Base-by-base conservation (phyloP, 2,329 filamentous ascomycete genomes). In the Fusarium sp. region DNA sequence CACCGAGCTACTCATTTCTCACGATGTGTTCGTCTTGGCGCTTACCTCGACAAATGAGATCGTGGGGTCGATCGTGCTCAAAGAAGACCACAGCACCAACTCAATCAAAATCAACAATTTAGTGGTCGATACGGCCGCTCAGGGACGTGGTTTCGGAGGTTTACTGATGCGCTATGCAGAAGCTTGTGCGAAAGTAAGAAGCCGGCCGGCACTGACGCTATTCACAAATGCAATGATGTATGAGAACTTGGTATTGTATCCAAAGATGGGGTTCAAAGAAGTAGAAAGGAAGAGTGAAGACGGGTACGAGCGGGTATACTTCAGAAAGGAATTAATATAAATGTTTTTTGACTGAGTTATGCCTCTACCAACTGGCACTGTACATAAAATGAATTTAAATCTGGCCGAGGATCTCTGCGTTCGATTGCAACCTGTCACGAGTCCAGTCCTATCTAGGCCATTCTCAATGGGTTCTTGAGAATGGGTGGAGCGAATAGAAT, bases 151-250 rank as follows among this genome's bases (percentile, higher is more conserved):
- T 1, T 77, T 76, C 1, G 79, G 74, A 15, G 75, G 66, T 2
- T 61, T 73, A 0, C 68, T 80, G 19, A 78, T 75, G 62, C 74
- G 74, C 1, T 75, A 76, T 44, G 76, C 75, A 0, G 76, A 72
- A 27, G 72, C 75, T 0, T 71, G 74, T 7, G 75, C 77, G 5
- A 60, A 63, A 32, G 64, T 68, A 9, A 73, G 63, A 4, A 65
- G 70, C 0, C 65, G 68, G 1, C 60, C 22, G 3, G 74, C 73
- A 0, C 49, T 76, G 35, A 71, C 67, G n/a, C 59, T 81, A 11
- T 80, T 71, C 33, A 78, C 75, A 1, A 80, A 77, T 33, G 74
- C 77, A 10, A 76, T 71, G 47, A 80, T 80, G 72, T 73, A 75
- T 33, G 79, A 80, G 19, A 78, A 78, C 27, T 33, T 77, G 13